Percentiles rank a stretch among this genome's conserved stretches.
Conservation (phyloP, 768 basidiomycete species). For the Leccinum imitatum region DNA sequence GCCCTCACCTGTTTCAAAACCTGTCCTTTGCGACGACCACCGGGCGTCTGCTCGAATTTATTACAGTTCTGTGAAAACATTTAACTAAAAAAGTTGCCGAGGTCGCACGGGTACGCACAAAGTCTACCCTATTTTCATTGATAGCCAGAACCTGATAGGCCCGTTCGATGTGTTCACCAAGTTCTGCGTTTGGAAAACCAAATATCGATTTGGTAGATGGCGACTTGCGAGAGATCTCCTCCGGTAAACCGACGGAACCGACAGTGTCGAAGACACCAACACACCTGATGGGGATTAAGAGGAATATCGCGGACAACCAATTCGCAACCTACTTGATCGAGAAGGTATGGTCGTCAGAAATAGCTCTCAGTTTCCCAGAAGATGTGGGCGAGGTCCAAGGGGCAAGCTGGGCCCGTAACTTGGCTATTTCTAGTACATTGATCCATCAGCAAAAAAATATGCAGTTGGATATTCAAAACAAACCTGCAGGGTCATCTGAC, state of each 20-base stretch:
- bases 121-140: slow-evolving; percentile 65
- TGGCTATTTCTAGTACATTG: slow-evolving; percentile 32
- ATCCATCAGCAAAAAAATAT: not conserved
- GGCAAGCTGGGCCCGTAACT: slow-evolving; percentile 44
- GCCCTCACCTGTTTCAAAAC: slow-evolving; percentile 56
- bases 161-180: slow-evolving; percentile 62
- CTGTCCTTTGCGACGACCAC: slow-evolving; percentile 54
- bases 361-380: slow-evolving; percentile 52
- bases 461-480: not conserved
- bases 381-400: slow-evolving; percentile 56
- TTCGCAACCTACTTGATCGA: slow-evolving; percentile 54
- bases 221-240: slow-evolving; percentile 52
- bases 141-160: slow-evolving; percentile 73
- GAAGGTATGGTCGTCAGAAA: slow-evolving; percentile 48
- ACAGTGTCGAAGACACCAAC: slow-evolving; percentile 79
- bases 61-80: slow-evolving; percentile 47
- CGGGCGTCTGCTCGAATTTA: slow-evolving; percentile 60
- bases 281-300: slow-evolving; percentile 41
- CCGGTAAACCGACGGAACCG: slow-evolving; percentile 69
- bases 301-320: not conserved
- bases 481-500: slow-evolving; percentile 46
- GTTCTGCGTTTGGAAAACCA: slow-evolving; percentile 58
- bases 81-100: not conserved
- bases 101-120: slow-evolving; percentile 43
- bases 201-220: slow-evolving; percentile 51